A percentile compares a stretch with the other conserved stretches of the same genome.
Conservation (phyloP, 2,329 filamentous ascomycete species). For the Exophiala sp. region DNA sequence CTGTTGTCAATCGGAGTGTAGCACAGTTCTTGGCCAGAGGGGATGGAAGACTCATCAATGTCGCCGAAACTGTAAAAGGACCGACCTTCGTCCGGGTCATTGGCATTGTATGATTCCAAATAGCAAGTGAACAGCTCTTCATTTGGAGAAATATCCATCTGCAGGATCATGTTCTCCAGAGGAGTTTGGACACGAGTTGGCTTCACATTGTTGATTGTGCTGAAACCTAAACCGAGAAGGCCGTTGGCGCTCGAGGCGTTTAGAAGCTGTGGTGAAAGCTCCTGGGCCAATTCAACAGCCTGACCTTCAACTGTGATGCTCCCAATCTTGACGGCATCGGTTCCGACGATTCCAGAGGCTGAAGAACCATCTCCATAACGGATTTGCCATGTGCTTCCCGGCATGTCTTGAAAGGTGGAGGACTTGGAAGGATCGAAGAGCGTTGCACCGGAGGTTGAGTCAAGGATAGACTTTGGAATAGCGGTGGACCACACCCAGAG, state of each 20-base stretch:
- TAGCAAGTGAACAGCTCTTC: slow-evolving; percentile 62
- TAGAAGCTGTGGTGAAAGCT: slow-evolving; percentile 57
- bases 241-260: slow-evolving; percentile 54
- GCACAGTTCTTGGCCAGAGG: slow-evolving; percentile 52
- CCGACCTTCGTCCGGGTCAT: slow-evolving; percentile 43
- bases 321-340: slow-evolving; percentile 60
- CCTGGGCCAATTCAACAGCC: slow-evolving; percentile 61
- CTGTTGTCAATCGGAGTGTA: slow-evolving; percentile 63
- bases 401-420: slow-evolving; percentile 52
- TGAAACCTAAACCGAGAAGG: slow-evolving; percentile 56
- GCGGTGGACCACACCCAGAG: slow-evolving; percentile 62
- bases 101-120: slow-evolving; percentile 54
- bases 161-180: slow-evolving; percentile 65
- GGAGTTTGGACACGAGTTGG: slow-evolving; percentile 57
- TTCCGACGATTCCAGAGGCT: slow-evolving; percentile 63
- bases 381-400: slow-evolving; percentile 60
- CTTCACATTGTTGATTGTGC: slow-evolving; percentile 61
- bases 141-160: slow-evolving; percentile 52
- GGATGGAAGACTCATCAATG: slow-evolving; percentile 63
- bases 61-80: slow-evolving; percentile 72
- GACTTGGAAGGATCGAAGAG: slow-evolving; percentile 62
- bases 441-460: slow-evolving; percentile 43
- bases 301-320: slow-evolving; percentile 60
- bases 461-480: slow-evolving; percentile 38
- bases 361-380: slow-evolving; percentile 66